A percentile compares a stretch with the other conserved stretches of the same genome.
Conservation (phyloP, 352 stramenopile species). For the Pythium grandisporangium region DNA sequence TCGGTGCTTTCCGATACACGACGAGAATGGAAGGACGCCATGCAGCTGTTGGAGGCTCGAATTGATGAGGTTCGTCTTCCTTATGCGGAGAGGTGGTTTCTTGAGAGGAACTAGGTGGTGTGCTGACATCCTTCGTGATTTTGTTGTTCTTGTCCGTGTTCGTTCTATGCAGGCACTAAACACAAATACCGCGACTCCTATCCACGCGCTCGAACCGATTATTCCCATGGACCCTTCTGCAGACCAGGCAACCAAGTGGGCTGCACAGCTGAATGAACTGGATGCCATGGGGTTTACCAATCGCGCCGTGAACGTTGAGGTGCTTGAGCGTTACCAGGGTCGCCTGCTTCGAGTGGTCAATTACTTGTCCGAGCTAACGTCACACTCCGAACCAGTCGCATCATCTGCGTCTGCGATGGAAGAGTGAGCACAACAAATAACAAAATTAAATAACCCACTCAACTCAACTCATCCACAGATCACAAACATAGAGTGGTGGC, state of each 20-base stretch:
- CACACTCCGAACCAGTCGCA: no score
- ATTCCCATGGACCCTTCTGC: conserved; percentile 39
- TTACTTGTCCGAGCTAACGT: conserved; percentile 56
- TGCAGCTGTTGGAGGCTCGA: conserved; percentile 25
- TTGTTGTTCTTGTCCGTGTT: no score
- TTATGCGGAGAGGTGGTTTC: no score
- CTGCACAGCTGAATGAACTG: conserved; percentile 50
- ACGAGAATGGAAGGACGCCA: conserved; percentile 51
- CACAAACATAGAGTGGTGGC: no score
- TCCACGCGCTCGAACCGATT: conserved; percentile 64
- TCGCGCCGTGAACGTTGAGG: conserved; percentile 43
- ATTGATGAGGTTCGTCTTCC: conserved; percentile 37
- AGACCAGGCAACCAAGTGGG: conserved; percentile 51
- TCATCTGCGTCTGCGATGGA: no score
- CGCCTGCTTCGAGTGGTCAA: conserved; percentile 78
- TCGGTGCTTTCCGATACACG: no score
- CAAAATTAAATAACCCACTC: no score
- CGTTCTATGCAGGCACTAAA: conserved; percentile 20
- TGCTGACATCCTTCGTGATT: no score
- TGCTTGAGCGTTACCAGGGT: conserved; percentile 77
- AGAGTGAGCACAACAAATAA: no score
- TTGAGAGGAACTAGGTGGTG: no score
- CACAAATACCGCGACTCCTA: conserved; percentile 21
- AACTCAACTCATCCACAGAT: no score
- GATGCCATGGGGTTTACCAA: conserved; percentile 69